phyloP scores from a whole-genome alignment of 805 yeast species.

The Kluyveromyces starmeri region DNA sequence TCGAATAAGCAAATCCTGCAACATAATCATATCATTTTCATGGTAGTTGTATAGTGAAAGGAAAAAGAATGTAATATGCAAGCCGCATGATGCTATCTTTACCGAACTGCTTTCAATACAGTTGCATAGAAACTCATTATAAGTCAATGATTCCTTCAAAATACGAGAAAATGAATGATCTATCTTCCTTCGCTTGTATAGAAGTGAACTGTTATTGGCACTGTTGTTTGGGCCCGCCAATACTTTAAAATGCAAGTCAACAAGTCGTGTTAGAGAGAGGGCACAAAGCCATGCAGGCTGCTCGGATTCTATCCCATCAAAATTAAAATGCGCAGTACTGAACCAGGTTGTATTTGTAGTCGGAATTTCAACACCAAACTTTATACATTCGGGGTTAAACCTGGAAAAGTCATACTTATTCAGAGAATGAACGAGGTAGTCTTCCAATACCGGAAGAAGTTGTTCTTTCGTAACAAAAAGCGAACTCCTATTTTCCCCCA shows the following conservation, averaged over 20 bases:
- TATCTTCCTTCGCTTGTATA: constrained; percentile 18
- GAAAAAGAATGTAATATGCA: constrained; percentile 18
- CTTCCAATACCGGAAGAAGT: constrained; percentile 8
- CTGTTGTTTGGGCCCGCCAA: not conserved
- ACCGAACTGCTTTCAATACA: constrained; percentile 9
- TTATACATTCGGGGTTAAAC: constrained; percentile 5
- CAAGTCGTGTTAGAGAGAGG: constrained; percentile 12
- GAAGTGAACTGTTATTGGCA: constrained; percentile 5
- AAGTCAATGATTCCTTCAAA: constrained; percentile 10
- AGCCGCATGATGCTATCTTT: constrained; percentile 9
- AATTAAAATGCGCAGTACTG: not conserved
- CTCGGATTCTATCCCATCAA: not conserved
- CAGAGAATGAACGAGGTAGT: constrained; percentile 13
- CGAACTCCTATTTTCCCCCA: constrained; percentile 13
- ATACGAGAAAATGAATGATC: constrained; percentile 9
- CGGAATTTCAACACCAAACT: constrained; percentile 1
- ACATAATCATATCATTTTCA: not conserved
- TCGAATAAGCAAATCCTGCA: constrained; percentile 10
- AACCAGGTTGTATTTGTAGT: not conserved
- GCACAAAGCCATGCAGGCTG: constrained; percentile 15
- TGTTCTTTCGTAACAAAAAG: constrained; percentile 4
- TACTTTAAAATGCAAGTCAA: constrained; percentile 11
- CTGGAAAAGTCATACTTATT: constrained; percentile 9
- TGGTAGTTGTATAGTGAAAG: constrained; percentile 7
- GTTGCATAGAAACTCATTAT: constrained; percentile 13